phyloP scores from a whole-genome alignment of 257 asterid genomes.

The Leonotis leonurus region DNA sequence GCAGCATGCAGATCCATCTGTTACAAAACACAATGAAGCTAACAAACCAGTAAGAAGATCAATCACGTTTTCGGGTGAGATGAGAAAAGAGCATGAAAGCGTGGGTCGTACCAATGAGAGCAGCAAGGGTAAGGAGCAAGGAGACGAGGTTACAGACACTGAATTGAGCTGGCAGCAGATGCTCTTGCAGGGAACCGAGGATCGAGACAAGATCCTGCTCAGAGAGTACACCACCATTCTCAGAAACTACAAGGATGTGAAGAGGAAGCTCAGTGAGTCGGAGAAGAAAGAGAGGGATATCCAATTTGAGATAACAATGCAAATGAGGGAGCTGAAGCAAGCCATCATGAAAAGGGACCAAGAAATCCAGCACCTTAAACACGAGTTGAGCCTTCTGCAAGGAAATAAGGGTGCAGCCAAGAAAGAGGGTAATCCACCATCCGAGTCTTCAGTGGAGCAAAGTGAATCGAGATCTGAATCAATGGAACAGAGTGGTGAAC shows the following conservation, averaged over 20 bases:
- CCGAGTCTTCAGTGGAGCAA: constrained; percentile 5
- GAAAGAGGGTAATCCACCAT: constrained; percentile 1
- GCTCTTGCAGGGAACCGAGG: constrained; percentile 68
- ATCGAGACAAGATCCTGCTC: constrained; percentile 61
- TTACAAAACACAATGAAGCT: constrained; percentile 8
- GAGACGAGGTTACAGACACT: constrained; percentile 23
- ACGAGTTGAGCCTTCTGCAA: constrained; percentile 26
- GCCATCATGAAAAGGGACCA: constrained; percentile 55
- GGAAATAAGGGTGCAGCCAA: constrained; percentile 18
- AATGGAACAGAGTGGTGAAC: constrained; percentile 1
- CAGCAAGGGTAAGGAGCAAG: constrained; percentile 8
- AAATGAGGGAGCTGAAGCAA: constrained; percentile 55
- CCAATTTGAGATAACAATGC: constrained; percentile 56
- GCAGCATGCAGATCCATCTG: constrained; percentile 8
- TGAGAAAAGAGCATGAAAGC: constrained; percentile 11
- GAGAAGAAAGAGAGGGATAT: constrained; percentile 60
- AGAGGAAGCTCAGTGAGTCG: constrained; percentile 49
- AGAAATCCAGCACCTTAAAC: constrained; percentile 50
- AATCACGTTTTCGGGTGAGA: constrained; percentile 21
- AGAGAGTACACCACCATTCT: constrained; percentile 66
- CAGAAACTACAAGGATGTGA: constrained; percentile 74
- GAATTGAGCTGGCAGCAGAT: constrained; percentile 65
- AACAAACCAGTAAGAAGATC: constrained; percentile 24
- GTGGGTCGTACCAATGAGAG: constrained; percentile 13
- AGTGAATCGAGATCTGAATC: constrained; percentile 18